Base-by-base conservation (phyloP, 2,329 filamentous ascomycete species). In the Penicillium sp. region DNA sequence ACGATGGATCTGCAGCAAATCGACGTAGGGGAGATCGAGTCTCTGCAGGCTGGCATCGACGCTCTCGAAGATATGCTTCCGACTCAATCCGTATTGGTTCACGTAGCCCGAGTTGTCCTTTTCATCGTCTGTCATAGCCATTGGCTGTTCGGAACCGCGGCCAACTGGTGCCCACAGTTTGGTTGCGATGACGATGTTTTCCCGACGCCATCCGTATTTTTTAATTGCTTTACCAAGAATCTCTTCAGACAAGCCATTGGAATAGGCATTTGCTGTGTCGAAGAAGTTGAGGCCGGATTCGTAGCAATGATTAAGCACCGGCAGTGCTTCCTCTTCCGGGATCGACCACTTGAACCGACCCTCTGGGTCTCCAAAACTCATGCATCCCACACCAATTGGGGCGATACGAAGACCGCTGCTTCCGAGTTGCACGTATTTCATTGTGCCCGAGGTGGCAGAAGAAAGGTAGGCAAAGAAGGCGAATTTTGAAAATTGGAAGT, bases 61-160 rank as follows among this genome's bases (percentile, higher is more conserved):
- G 0, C 82, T 81, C 54, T 83, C 78, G 55, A 87, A 80, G 57
- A 87, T 82, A 57, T 83, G 80, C 60, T 82, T 84, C n/a, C 84
- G 71, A 45, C 76, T 81, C 33, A 87, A 66, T 0, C 84, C 83
- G 11, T 64, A 65, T 24, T 66, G 57, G 16, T 67, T 67, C 4
- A 65, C 50, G 28, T 64, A 65, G 28, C 63, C 61, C 13, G 46
- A 35, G 13, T 65, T 52, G 24, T 64, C 65, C 1, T 65, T 69
- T 16, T 81, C 67, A 38, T 77, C 70, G 3, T 63, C 55, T 39
- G 69, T 76, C 46, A 72, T 66, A 38, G 72, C 65, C 13, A 63
- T 50, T n/a, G 67, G 65, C 20, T 66, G 64, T 31, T 68, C 63
- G 35, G 59, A 53, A 33, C 63, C 65, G n/a, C 65, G 55, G 20